Base-by-base conservation (phyloP, 345 rosid species). In the Salix viminalis region DNA sequence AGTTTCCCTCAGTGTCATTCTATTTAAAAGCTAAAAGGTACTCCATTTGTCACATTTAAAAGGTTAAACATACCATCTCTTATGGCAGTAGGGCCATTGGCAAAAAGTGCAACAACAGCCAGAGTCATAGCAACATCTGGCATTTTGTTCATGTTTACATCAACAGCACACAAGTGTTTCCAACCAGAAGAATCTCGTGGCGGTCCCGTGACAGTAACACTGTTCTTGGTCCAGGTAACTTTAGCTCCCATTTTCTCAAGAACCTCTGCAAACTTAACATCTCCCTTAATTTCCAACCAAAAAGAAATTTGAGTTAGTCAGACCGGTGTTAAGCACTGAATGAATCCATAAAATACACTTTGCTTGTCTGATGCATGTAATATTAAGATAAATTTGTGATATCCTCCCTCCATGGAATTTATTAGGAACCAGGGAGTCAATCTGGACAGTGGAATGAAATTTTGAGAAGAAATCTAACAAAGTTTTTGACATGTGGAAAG, bases 61-160 rank as follows among this genome's bases (percentile, higher is more conserved):
- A 66, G 60, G 36, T 21, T n/a, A 65, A 62, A 78, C 52, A 64
- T 87, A 96, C 98, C 99, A 65, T 94, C 99, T 88, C 97, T 89
- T 74, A 96, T 96, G 85, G 97, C 88, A 56, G 97, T 92, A 76
- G 97, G 97, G 78, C 99, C 98, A 77, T 96, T 90, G 4, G 97
- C 94, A 61, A 87, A 94, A 76, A 94, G 95, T 9, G 99, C 98
- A 85, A 90, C 97, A 60, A 96, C 97, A 1, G 99, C 98, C 64
- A 94, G 92, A 68, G 99, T 96, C 97, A 92, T 92, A 70, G 98
- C 98, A 75, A 92, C 99, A 75, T 96, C 98, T 37, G 98, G 98
- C 98, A 96, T 96, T 89, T 96, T 96, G 91, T 96, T 94, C 99
- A 94, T 94, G 90, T 96, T 89, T 61, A 96, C 95, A 71, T 93